A percentile compares a stretch with the other conserved stretches of the same genome.
phyloP scores from a whole-genome alignment of 495 filamentous ascomycete species.

The Lasiosphaeria miniovina region DNA sequence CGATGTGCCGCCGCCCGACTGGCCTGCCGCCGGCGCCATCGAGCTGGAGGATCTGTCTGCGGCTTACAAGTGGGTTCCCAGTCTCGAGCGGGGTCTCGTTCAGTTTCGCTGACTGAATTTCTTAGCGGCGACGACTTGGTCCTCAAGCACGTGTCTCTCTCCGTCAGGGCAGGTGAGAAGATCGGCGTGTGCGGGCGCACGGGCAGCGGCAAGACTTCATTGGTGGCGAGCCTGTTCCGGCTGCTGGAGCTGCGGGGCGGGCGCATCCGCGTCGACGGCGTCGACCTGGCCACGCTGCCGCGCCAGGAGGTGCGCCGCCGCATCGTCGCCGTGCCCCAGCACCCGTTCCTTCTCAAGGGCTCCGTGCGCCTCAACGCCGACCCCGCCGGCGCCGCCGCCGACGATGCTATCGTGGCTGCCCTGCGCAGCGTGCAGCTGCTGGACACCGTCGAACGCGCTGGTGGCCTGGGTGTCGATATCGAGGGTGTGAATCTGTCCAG shows the following conservation, averaged over 20 bases:
- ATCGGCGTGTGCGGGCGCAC: conserved; percentile 35
- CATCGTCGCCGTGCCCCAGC: conserved; percentile 46
- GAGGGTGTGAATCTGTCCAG: conserved; percentile 27
- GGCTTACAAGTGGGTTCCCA: conserved; percentile 25
- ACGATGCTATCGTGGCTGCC: conserved; percentile 35
- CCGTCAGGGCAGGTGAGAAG: conserved; percentile 38
- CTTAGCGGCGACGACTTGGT: conserved; percentile 21
- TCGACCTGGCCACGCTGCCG: conserved; percentile 35
- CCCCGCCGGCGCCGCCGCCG: conserved; percentile 32
- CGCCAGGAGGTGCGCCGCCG: conserved; percentile 30
- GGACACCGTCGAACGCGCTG: conserved; percentile 36
- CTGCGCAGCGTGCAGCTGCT: conserved; percentile 39
- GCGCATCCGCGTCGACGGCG: conserved; percentile 34
- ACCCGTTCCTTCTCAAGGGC: conserved; percentile 43
- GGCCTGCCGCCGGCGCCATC: conserved; percentile 37
- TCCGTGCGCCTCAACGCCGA: conserved; percentile 48
- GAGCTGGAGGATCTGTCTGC: conserved; percentile 38
- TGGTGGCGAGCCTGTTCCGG: conserved; percentile 37
- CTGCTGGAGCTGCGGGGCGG: conserved; percentile 32
- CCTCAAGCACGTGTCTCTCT: conserved; percentile 34
- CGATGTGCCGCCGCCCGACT: conserved; percentile 26
- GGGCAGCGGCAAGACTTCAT: conserved; percentile 41
- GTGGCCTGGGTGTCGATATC: conserved; percentile 41
- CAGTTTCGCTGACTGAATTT: not conserved
- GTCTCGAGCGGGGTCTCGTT: not conserved